Percentiles rank a stretch among this genome's conserved stretches.
Conservation (phyloP, 2,329 filamentous ascomycete species). For the Neonectria sp. region DNA sequence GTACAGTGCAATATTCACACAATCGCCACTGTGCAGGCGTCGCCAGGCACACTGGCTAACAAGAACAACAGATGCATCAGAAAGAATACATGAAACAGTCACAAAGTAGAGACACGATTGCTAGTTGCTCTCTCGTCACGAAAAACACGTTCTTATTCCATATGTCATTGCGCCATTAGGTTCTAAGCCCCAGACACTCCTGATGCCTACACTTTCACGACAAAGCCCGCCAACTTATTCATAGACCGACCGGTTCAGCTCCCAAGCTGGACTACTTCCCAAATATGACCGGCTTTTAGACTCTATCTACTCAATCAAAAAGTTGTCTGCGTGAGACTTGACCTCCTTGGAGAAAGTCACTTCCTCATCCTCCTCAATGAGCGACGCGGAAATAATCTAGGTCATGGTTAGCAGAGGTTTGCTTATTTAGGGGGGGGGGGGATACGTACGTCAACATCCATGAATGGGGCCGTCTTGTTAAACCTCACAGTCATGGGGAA, state of each 20-base stretch:
- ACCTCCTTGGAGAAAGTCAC: conserved; percentile 88
- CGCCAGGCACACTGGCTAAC: not conserved
- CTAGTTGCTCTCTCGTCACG: conserved; percentile 10
- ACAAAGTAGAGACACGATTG: not conserved
- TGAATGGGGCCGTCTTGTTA: conserved; percentile 86
- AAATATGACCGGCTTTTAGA: conserved; percentile 39
- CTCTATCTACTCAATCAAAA: conserved; percentile 77
- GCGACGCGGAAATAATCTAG: conserved; percentile 76
- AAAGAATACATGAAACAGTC: not conserved
- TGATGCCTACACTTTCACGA: conserved; percentile 40
- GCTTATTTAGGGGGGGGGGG: too few species aligned
- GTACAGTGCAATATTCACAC: not conserved
- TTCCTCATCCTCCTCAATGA: conserved; percentile 83
- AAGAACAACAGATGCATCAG: not conserved
- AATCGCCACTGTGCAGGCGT: conserved; percentile 1
- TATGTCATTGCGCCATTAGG: conserved; percentile 50
- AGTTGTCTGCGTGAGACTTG: conserved; percentile 82
- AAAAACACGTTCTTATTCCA: conserved; percentile 40
- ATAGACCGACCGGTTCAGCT: conserved; percentile 36
- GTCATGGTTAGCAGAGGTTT: conserved; percentile 28
- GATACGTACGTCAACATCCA: conserved; percentile 91
- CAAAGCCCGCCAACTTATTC: conserved; percentile 43
- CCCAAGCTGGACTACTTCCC: conserved; percentile 23
- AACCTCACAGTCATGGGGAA: conserved; percentile 98
- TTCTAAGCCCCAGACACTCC: conserved; percentile 48